Percentiles rank a stretch among this genome's conserved stretches.
Conservation (phyloP, 164 flowering plant genomes). For the Buxus sempervirens region DNA sequence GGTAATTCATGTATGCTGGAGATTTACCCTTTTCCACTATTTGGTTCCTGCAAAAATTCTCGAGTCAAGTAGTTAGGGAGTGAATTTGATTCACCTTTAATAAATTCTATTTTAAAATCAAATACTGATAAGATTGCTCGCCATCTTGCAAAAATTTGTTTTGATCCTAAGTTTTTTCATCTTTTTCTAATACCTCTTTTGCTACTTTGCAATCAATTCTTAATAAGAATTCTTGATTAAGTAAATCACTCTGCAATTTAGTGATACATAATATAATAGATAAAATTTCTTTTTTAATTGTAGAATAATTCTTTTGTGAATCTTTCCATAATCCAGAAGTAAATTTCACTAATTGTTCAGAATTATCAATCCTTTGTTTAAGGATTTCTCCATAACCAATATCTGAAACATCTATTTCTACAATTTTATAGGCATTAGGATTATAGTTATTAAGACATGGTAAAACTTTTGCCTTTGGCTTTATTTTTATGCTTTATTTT, state of each 20-base stretch:
- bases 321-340: neutral
- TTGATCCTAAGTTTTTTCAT: too few species aligned
- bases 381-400: conserved; percentile 10
- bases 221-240: neutral
- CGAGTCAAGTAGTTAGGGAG: too few species aligned
- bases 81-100: too few species aligned
- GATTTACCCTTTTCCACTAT: too few species aligned
- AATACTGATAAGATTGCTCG: too few species aligned
- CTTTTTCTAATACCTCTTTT: too few species aligned
- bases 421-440: neutral
- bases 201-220: neutral
- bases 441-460: neutral
- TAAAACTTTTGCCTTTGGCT: neutral
- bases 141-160: too few species aligned
- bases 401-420: conserved; percentile 5
- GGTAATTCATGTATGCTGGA: too few species aligned
- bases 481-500: neutral
- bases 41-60: too few species aligned
- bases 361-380: neutral
- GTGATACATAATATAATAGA: neutral
- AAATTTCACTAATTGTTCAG: neutral
- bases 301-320: neutral
- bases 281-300: conserved; percentile 9
- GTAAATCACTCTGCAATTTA: conserved; percentile 3
- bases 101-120: too few species aligned